Percentiles rank a stretch among this genome's conserved stretches.
Conservation (phyloP, 2,329 filamentous ascomycete species). For the Colletotrichum chrysophilum region DNA sequence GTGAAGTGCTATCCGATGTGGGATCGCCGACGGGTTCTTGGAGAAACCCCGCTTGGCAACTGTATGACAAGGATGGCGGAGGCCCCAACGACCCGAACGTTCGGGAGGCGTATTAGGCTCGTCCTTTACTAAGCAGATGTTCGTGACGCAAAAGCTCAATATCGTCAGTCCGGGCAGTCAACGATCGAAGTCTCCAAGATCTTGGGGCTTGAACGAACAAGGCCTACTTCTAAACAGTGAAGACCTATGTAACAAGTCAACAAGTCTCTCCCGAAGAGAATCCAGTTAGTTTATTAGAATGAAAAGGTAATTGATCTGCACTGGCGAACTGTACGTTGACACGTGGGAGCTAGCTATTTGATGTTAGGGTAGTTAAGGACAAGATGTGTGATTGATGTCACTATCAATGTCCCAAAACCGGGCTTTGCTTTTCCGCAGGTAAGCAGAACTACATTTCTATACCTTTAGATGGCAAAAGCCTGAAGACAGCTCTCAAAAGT, state of each 20-base stretch:
- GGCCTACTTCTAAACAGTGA: not conserved
- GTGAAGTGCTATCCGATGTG: not conserved
- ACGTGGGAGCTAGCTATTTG: too few species aligned
- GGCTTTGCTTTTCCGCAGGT: not conserved
- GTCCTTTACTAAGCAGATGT: not conserved
- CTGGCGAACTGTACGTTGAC: not conserved
- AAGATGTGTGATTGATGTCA: not conserved
- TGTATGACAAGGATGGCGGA: not conserved
- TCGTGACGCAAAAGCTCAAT: not conserved
- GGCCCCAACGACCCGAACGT: not conserved
- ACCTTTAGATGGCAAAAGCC: not conserved
- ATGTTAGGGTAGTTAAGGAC: not conserved
- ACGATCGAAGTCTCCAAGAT: not conserved
- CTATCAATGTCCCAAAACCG: fast-evolving
- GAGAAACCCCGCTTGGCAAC: not conserved
- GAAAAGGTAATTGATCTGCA: not conserved
- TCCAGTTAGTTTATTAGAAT: too few species aligned
- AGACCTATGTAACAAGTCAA: not conserved
- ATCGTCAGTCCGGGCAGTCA: not conserved
- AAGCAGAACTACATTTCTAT: not conserved
- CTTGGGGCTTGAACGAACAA: not conserved
- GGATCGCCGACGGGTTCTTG: not conserved
- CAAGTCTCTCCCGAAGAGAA: not conserved
- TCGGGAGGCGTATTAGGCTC: not conserved
- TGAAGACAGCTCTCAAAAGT: not conserved